Base-by-base conservation (phyloP, 2,329 filamentous ascomycete genomes). In the Beauveria asiatica region DNA sequence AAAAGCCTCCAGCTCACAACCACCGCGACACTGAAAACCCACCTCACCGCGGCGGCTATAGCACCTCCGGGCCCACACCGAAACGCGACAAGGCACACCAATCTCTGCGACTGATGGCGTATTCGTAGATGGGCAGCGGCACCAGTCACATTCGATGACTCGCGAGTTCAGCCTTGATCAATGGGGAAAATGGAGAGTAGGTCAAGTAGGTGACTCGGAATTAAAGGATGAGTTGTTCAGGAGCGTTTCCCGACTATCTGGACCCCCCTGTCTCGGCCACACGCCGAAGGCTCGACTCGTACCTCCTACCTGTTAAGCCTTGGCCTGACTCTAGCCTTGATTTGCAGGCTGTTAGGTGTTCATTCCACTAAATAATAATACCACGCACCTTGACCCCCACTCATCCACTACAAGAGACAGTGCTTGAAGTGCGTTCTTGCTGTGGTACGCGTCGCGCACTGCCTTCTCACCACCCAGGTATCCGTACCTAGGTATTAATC, bases 11-110 rank as follows among this genome's bases (percentile, higher is more conserved):
- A 11, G 16, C 53, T 19, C 33, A 25, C 39, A 44, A 33, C 27
- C 53, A 56, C n/a, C 42, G 23, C 23, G 54, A 16, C 30, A 49
- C 44, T 49, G 5, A 45, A 46, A 44, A 44, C 19, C 56, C 56
- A 58, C 56, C 33, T 23, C 57, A 59, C 27, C 41, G 37, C 42
- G 48, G 57, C 57, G 57, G 57, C 57, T 59, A 59, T 50, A 44
- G 46, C 49, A 51, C 39, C 11, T 59, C 27, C 19, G 13, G 56
- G 19, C 57, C 57, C 57, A 59, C 49, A 17, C 39, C 33, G 57
- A 59, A 59, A 59, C 57, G 57, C 57, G 57, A 53, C 49, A 50
- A n/a, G 21, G 25, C 44, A 42, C 44, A 25, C 54, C 25, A 16
- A 19, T 39, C 27, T 16, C 33, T 39, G 13, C 11, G 27, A 13